Base-by-base conservation (phyloP, 2,329 filamentous ascomycete genomes). In the Fusarium sublunatum region DNA sequence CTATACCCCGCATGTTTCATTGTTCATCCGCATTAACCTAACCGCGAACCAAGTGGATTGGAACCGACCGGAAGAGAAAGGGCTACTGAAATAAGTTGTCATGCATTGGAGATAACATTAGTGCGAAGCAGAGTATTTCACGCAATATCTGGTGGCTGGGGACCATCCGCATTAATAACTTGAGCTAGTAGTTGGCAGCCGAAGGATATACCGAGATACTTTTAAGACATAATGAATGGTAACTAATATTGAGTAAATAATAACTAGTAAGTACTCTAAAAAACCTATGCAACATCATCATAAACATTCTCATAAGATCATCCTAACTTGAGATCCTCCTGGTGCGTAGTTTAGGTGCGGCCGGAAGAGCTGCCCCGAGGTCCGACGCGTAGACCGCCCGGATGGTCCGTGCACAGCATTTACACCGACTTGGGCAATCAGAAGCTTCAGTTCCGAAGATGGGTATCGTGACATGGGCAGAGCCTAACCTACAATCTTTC, bases 381-480 rank as follows among this genome's bases (percentile, higher is more conserved):
- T 67, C 64, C 64, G 64, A 58, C 59, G 53, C 53, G 56, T 57
- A 65, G 53, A 57, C 31, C 31, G 31, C 31, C 41, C 57, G 43
- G 22, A 39, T 69, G 69, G 64, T 22, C 67, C 64, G 69, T 71
- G 69, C 69, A 24, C 57, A 55, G 32, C 59, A 53, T 50, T 28
- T 39, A 44, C 55, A 53, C 65, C 50, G 61, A 65, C 59, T 67
- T 61, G 68, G 19, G 64, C 56, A 66, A 69, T 64, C 65, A 62
- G 56, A 62, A 67, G 59, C 63, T 57, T 67, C 24, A 69, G 61
- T 64, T 64, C 59, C 46, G 59, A 65, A 34, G 31, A 13, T 13
- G 7, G 31, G 31, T 52, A 70, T 56, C 67, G 70, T 72, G 72
- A 73, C 73, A 70, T 65, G 62, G 53, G 62, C 57, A 49, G 50